phyloP scores from a whole-genome alignment of 371 early-diverging fungal genomes.

The Cokeromyces recurvatus region DNA sequence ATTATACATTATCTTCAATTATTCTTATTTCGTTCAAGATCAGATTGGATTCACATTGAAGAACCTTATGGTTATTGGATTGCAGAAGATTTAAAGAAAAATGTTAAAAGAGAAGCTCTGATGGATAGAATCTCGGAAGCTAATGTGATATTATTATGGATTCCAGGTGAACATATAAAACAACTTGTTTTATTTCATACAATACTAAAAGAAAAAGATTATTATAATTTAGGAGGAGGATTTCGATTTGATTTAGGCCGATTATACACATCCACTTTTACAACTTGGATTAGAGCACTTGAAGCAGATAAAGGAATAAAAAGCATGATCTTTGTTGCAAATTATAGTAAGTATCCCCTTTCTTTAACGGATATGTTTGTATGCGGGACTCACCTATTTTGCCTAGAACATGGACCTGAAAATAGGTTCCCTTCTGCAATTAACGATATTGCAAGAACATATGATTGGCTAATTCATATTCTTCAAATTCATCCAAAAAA shows the following conservation, averaged over 20 bases:
- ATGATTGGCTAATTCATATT: conserved; percentile 25
- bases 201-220: no score
- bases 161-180: conserved; percentile 27
- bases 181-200: no score
- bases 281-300: conserved; percentile 29
- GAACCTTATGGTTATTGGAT: conserved; percentile 25
- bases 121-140: conserved; percentile 25
- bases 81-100: conserved; percentile 24
- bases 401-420: conserved; percentile 27
- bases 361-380: no score
- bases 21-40: conserved; percentile 15
- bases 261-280: conserved; percentile 30
- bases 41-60: conserved; percentile 16
- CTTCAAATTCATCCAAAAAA: conserved; percentile 19
- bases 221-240: conserved; percentile 48
- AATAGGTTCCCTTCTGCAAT: conserved; percentile 28
- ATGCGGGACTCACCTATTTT: no score
- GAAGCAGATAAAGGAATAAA: conserved; percentile 35
- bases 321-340: conserved; percentile 34
- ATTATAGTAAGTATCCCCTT: conserved; percentile 35
- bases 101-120: conserved; percentile 32
- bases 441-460: conserved; percentile 24
- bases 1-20: conserved; percentile 7
- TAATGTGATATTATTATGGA: conserved; percentile 35
- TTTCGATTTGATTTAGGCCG: conserved; percentile 31